phyloP scores from a whole-genome alignment of 2,329 filamentous ascomycete genomes.

The Paramyrothecium roridum region DNA sequence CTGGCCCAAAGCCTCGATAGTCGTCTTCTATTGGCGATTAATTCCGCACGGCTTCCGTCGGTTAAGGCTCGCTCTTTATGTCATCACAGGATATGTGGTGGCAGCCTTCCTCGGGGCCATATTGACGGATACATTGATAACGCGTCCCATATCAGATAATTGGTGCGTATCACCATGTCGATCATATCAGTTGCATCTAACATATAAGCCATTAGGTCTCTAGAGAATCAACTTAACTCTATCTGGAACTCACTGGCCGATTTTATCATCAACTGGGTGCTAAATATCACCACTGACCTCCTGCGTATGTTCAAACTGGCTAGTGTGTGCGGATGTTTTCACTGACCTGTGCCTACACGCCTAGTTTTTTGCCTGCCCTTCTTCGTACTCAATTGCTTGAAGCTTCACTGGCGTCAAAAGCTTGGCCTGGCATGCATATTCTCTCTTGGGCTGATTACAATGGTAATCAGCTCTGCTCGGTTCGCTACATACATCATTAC shows the following conservation, averaged over 20 bases:
- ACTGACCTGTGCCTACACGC: not conserved
- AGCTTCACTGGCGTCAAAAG: not conserved
- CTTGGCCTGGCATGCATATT: not conserved
- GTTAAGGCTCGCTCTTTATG: not conserved
- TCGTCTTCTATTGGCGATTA: conserved; percentile 1
- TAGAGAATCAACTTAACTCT: not conserved
- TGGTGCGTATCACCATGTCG: not conserved
- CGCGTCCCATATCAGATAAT: not conserved
- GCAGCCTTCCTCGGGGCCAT: not conserved
- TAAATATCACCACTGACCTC: not conserved
- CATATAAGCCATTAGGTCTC: not conserved
- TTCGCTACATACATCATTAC: not conserved
- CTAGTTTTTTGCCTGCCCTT: not conserved
- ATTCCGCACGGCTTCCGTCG: not conserved
- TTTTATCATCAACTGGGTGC: not conserved
- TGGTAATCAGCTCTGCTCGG: not conserved
- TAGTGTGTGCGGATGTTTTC: not conserved
- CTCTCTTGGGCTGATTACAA: conserved; percentile 1
- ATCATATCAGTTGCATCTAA: not conserved
- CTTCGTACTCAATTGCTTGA: conserved; percentile 1
- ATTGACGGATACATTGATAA: not conserved
- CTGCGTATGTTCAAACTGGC: not conserved
- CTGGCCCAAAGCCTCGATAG: not conserved
- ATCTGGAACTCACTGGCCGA: not conserved
- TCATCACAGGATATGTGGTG: not conserved